Conservation (phyloP, 306 rosid genomes). For the Dicorynia guianensis region DNA sequence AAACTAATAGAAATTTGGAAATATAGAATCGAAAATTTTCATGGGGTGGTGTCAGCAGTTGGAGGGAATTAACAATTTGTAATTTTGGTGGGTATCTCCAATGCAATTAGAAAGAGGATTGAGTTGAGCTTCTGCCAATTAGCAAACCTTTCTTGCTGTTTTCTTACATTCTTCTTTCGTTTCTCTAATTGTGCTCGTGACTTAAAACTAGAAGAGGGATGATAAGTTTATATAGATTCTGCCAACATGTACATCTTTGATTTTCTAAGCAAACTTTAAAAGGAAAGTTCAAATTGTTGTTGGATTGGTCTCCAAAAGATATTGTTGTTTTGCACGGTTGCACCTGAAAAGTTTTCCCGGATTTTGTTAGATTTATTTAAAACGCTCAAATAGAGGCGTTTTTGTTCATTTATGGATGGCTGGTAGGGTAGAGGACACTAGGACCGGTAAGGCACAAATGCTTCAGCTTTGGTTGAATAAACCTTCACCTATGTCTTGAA, state of each 20-base stretch:
- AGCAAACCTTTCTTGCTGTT: not conserved
- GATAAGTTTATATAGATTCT: not conserved
- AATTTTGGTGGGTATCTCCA: not conserved
- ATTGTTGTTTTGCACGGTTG: not conserved
- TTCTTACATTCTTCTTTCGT: not conserved
- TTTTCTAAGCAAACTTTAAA: not conserved
- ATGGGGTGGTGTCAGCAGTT: no score
- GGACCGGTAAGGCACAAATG: not conserved
- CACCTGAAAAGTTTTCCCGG: not conserved
- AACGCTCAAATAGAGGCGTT: not conserved
- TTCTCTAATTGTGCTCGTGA: not conserved
- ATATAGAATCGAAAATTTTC: no score
- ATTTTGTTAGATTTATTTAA: not conserved
- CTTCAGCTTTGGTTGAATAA: conserved; percentile 16
- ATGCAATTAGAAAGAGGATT: not conserved
- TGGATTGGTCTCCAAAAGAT: conserved; percentile 6
- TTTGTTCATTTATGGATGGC: not conserved
- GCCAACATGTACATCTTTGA: not conserved
- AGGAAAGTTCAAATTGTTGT: conserved; percentile 5
- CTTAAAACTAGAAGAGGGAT: not conserved
- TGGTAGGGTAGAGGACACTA: not conserved
- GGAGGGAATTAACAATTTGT: conserved; percentile 14
- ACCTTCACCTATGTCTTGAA: not conserved
- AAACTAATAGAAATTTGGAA: conserved; percentile 4
- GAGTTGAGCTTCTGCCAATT: conserved; percentile 13